Base-by-base conservation (phyloP, 768 basidiomycete genomes). In the Gyrodon lividus region DNA sequence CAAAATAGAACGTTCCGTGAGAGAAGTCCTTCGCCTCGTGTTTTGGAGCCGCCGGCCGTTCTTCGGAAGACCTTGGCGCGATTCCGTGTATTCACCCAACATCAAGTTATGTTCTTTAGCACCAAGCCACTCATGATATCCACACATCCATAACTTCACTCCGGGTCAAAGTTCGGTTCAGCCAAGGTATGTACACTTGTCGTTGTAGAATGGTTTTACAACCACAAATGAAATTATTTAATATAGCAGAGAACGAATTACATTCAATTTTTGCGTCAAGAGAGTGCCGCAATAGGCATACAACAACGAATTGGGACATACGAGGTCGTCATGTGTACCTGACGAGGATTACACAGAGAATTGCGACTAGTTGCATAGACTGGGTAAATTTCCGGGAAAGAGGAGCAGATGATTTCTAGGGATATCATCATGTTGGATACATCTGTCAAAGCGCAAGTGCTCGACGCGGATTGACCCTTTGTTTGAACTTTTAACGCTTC, bases 341-440 rank as follows among this genome's bases (percentile, higher is more conserved):
- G 48, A 26, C 48, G 62, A 59, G 62, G 62, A 67, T 67, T 59
- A 34, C 44, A 48, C 37, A n/a, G 48, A 57, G 60, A 62, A 67
- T 22, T 35, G 19, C 37, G 7, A 23, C 23, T 41, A 39, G 49
- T 39, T 51, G 22, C 22, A 43, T 48, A 46, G 42, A 51, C 46
- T n/a, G 19, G 51, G 49, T 37, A 43, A 48, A 38, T 51, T 52
- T 58, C 59, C 41, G 19, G 38, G 38, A 50, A 42, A 40, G 59
- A 60, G 42, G 49, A 42, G 22, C 49, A 35, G 26, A 26, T 23
- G 17, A 39, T 26, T 47, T 48, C 39, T 20, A 41, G 39, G 40
- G 48, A 22, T n/a, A 41, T n/a, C n/a, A 40, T 31, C 39, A 49
- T 23, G 41, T 50, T 31, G 48, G 39, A 49, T 41, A 40, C 35